Evolutionary conservation across 306 rosid species (phyloP).

Genomic region (Rosa persica): DNA sequence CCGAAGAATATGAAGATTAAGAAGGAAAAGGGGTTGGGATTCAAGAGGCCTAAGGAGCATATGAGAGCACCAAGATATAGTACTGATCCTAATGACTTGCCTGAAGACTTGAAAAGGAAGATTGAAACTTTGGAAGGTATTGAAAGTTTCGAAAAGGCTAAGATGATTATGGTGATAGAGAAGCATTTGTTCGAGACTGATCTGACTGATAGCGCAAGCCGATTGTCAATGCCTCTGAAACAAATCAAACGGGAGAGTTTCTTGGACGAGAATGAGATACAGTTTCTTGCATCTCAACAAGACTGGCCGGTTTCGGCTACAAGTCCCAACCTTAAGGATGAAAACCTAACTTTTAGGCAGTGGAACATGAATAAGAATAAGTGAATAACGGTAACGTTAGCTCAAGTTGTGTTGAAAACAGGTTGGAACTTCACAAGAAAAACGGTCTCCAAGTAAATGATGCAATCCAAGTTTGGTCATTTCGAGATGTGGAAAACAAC

Average conservation of each 20-base stretch:
- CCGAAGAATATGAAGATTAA: background rate
- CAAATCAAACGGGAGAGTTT: conserved; percentile 6
- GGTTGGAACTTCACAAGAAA: background rate
- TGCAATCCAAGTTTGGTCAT: conserved; percentile 9
- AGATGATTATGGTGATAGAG: background rate
- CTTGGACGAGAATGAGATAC: background rate
- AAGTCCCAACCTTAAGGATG: background rate
- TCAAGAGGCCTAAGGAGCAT: background rate
- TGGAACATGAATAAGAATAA: background rate
- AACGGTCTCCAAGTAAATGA: background rate
- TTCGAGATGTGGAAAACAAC: background rate
- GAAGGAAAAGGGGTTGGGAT: background rate
- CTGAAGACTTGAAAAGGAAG: background rate
- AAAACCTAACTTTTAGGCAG: background rate
- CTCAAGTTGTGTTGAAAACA: background rate
- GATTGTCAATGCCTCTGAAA: conserved; percentile 17
- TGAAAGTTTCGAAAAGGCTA: background rate
- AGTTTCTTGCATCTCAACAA: background rate
- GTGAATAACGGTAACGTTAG: background rate
- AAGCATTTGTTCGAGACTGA: background rate
- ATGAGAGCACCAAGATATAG: background rate
- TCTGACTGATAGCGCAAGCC: background rate
- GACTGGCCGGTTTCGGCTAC: background rate
- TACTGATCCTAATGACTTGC: background rate
- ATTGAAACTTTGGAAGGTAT: conserved; percentile 6